A percentile compares a stretch with the other conserved stretches of the same genome.
phyloP scores from a whole-genome alignment of 1,139 yeast genomes.

The Williopsis jadinii region DNA sequence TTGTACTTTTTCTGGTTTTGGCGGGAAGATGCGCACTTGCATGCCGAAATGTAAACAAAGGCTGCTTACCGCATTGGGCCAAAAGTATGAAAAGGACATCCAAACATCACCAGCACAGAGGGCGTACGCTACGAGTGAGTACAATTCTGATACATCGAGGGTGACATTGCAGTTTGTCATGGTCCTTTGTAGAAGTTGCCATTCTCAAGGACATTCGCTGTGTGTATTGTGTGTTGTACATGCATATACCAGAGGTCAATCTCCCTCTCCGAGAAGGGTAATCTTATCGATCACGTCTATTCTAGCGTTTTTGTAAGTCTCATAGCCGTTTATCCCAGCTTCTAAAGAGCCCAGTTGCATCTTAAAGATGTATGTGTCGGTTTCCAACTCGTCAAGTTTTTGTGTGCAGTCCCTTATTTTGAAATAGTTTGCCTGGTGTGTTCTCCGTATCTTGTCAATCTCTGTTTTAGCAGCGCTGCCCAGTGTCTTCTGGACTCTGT shows the following conservation, averaged over 20 bases:
- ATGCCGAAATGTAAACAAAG: background rate
- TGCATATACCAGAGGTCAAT: conserved; percentile 1
- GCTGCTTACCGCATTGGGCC: background rate
- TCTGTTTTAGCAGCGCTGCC: conserved; percentile 5
- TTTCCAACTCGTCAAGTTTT: conserved; percentile 7
- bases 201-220: no score
- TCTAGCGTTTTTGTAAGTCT: conserved; percentile 9
- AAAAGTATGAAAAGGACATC: background rate
- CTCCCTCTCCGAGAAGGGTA: conserved; percentile 13
- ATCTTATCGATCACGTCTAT: conserved; percentile 10
- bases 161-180: no score
- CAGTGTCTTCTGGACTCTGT: conserved; percentile 5
- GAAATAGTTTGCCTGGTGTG: conserved; percentile 9
- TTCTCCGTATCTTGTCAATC: conserved; percentile 9
- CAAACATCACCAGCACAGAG: no score
- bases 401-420: conserved; percentile 5
- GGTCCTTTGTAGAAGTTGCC: no score
- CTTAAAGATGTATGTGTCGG: conserved; percentile 6
- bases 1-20: background rate
- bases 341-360: conserved; percentile 10
- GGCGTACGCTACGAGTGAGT: no score
- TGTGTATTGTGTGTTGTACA: no score
- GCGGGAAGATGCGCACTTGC: background rate
- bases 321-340: conserved; percentile 10
- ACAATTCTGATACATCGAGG: no score